Evolutionary conservation across 1,284 basidiomycete species (phyloP), one percentile per base, ranked within the genome.

Genomic region (Ustilago vetiveriae): DNA sequence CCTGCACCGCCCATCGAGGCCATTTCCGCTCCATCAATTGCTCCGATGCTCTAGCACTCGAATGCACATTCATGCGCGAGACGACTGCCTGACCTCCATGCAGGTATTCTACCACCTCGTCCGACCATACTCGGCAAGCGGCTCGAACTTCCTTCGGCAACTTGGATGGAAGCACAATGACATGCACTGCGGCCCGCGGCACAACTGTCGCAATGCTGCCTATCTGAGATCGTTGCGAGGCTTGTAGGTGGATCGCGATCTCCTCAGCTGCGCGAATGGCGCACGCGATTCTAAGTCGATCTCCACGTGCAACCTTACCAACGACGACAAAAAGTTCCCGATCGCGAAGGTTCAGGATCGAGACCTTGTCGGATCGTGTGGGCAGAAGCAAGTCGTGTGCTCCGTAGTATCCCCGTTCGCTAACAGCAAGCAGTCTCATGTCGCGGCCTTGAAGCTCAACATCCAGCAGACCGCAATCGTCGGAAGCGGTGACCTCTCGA

Each of bases 291-390:
- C 36, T 58, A 4, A 36, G 22, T 1, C 62, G 53, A 35, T 73
- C 62, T 13, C 41, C 41, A 13, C 76, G 74, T 8, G 73, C 78
- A 6, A 71, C 49, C 29, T 51, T 46, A 29, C 78, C 78, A 1
- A 79, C 64, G 2, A 79, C 26, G 24, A 79, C 70, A 39, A 68
- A 76, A 22, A 74, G 45, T 35, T 79, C 78, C 19, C 66, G 49
- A 30, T 64, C 45, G 22, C 60, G 45, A 3, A 65, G 36, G 35
- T 72, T 69, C 23, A 79, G 24, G 7, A 79, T 46, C 17, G 75
- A 57, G 29, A 79, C 65, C 14, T 46, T 59, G 35, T 42, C 43
- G 14, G 51, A 38, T 9, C 49, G 43, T 16, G 74, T 49, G 8
- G 64, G 59, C n/a, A 55, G 37, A 8, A 59, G 33, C 43, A 70